Percentiles rank a stretch among this genome's conserved stretches.
These are phyloP conservation scores for Solanum ossicruentum DNA, from an alignment of 257 asterid genomes.

Conservation along the genomic window DNA sequence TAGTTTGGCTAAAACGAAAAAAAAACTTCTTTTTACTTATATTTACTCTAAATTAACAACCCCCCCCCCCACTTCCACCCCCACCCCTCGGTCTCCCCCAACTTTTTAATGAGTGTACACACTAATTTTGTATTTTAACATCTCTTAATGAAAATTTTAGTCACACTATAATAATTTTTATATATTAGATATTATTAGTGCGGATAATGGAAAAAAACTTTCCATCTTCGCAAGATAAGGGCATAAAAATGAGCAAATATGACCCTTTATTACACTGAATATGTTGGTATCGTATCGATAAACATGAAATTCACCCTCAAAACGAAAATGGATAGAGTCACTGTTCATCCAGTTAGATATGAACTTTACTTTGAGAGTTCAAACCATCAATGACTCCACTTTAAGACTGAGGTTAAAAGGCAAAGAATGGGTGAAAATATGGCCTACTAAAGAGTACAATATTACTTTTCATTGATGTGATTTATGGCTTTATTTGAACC, in stretches of 20 bases:
- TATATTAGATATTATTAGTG: background rate
- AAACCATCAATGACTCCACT: constrained; percentile 20
- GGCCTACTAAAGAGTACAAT: constrained; percentile 6
- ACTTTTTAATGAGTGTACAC: background rate
- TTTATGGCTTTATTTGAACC: constrained; percentile 39
- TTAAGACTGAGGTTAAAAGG: constrained; percentile 8
- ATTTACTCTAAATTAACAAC: background rate
- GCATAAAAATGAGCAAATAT: too few relatives aligned
- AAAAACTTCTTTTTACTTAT: background rate
- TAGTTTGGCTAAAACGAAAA: background rate
- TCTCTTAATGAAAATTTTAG: background rate
- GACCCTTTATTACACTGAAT: too few relatives aligned
- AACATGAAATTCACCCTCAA: background rate
- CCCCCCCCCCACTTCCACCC: too few relatives aligned
- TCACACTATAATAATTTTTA: too few relatives aligned
- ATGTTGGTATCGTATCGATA: too few relatives aligned
- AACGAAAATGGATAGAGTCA: background rate
- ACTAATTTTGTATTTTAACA: background rate
- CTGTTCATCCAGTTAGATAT: background rate
- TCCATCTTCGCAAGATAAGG: background rate
- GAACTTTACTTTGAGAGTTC: constrained; percentile 2
- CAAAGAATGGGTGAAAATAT: background rate
- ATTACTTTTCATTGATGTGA: constrained; percentile 68
- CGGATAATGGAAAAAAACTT: background rate
- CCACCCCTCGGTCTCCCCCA: too few relatives aligned